These are phyloP conservation scores for Sisymbrium irio DNA, from an alignment of 345 rosid species.

Conservation along the genomic window DNA sequence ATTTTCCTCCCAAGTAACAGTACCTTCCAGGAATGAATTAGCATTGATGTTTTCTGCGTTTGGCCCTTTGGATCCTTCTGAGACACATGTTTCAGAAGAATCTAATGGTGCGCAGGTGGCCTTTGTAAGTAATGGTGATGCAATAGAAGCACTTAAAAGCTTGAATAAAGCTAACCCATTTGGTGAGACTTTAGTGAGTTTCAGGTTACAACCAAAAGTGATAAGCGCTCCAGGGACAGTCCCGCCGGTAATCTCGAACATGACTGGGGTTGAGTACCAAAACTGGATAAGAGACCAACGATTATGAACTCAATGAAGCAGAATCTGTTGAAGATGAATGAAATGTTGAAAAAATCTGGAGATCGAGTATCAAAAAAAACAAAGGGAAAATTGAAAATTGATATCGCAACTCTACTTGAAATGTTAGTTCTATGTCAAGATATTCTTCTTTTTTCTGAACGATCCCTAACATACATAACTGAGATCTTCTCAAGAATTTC, in stretches of 20 bases:
- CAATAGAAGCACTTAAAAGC: constrained; percentile 53
- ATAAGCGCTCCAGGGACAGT: constrained; percentile 16
- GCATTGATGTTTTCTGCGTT: constrained; percentile 49
- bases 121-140: constrained; percentile 50
- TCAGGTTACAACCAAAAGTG: constrained; percentile 40
- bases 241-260: constrained; percentile 12
- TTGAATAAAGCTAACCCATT: constrained; percentile 53
- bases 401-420: constrained; percentile 62
- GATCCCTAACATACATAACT: too few species aligned
- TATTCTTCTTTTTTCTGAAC: too few species aligned
- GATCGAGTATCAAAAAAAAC: constrained; percentile 71
- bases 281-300: constrained; percentile 43
- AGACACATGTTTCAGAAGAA: constrained; percentile 45
- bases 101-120: constrained; percentile 47
- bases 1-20: constrained; percentile 43
- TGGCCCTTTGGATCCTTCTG: constrained; percentile 62
- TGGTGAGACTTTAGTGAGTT: constrained; percentile 45
- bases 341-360: constrained; percentile 75
- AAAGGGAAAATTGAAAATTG: constrained; percentile 62
- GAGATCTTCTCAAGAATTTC: too few species aligned
- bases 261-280: constrained; percentile 30
- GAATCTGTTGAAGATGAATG: constrained; percentile 83
- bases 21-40: constrained; percentile 64
- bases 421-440: too few species aligned
- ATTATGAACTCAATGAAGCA: constrained; percentile 59